Base-by-base conservation (phyloP, 2,329 filamentous ascomycete species). In the Onygena corvina region DNA sequence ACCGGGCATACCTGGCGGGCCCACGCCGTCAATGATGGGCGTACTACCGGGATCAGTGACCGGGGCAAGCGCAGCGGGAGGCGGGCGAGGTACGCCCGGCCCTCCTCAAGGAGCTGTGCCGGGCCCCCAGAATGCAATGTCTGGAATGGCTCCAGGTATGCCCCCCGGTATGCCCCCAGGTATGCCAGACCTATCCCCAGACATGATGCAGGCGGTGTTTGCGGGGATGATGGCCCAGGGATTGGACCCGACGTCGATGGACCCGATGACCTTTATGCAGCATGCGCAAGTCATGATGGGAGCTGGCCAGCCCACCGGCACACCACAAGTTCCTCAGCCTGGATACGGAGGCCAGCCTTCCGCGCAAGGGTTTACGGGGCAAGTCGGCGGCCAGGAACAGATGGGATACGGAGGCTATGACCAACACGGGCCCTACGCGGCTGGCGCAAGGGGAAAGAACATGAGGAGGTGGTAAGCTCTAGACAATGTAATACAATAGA, bases 161-260 rank as follows among this genome's bases (percentile, higher is more conserved):
- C 71, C 72, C n/a, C n/a, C n/a, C n/a, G 69, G 70, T 1, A 72
- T 76, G 65, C 71, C 72, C 14, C 62, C 58, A 31, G 70, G 71
- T 1, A 72, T 76, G 65, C 71, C 72, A 20, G 71, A 74, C 47
- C 72, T 75, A 62, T 66, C 68, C 27, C 66, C 67, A 1, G 72
- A 77, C 51, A 76, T 78, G 69, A 76, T 78, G 73, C 73, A 77
- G 64, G 71, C 73, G 53, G 77, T 80, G 72, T 67, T 78, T 53
- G 66, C 71, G 25, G 68, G 71, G 56, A 75, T 77, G 68, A 73
- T 74, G 64, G 64, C 70, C 34, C 70, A 74, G 50, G 75, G 76
- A 6, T 64, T 76, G 50, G 72, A 76, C 55, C 73, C 74, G 1
- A 67, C 67, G 5, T 66, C 71, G 44, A 73, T 77, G 67, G 73